A percentile compares a stretch with the other conserved stretches of the same genome.
These are phyloP conservation scores for Xylariaceae sp. DNA, from an alignment of 2,329 filamentous ascomycete species.

Conservation along the genomic window DNA sequence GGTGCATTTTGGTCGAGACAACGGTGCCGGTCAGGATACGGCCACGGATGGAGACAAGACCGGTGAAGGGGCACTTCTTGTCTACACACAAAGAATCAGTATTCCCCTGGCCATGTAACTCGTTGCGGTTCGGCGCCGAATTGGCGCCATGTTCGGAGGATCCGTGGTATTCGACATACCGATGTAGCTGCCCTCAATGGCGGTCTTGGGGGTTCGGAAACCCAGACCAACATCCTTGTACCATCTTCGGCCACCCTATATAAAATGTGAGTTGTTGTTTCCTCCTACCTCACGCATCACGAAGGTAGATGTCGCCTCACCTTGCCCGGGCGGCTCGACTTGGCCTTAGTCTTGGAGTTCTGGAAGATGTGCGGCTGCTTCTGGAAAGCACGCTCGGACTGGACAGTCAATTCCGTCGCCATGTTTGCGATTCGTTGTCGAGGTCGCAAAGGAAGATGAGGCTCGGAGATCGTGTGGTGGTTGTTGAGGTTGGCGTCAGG, in stretches of 20 bases:
- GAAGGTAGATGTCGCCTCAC: too few relatives aligned
- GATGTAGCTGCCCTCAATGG: conserved; percentile 99
- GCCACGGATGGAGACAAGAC: conserved; percentile 98
- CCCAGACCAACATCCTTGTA: conserved; percentile 99
- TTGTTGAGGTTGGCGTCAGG: conserved; percentile 32
- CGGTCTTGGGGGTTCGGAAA: conserved; percentile 97
- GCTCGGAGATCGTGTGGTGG: conserved; percentile 34
- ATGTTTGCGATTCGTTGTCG: conserved; percentile 66
- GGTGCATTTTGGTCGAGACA: conserved; percentile 99
- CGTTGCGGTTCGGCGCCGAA: background rate
- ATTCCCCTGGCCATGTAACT: background rate
- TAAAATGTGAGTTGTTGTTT: conserved; percentile 19
- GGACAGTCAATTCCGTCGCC: conserved; percentile 98
- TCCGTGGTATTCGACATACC: conserved; percentile 68
- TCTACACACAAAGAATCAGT: conserved; percentile 61
- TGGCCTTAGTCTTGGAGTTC: conserved; percentile 91
- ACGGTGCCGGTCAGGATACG: conserved; percentile 99
- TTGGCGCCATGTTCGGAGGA: background rate
- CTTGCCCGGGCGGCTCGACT: conserved; percentile 86
- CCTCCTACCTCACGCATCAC: too few relatives aligned
- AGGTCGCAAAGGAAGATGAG: conserved; percentile 50
- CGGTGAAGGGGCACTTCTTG: conserved; percentile 99
- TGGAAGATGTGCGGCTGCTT: conserved; percentile 99
- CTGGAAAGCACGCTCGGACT: conserved; percentile 99
- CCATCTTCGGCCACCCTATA: conserved; percentile 56